Evolutionary conservation across 306 rosid genomes (phyloP).

Genomic region (Ceratonia siliqua): DNA sequence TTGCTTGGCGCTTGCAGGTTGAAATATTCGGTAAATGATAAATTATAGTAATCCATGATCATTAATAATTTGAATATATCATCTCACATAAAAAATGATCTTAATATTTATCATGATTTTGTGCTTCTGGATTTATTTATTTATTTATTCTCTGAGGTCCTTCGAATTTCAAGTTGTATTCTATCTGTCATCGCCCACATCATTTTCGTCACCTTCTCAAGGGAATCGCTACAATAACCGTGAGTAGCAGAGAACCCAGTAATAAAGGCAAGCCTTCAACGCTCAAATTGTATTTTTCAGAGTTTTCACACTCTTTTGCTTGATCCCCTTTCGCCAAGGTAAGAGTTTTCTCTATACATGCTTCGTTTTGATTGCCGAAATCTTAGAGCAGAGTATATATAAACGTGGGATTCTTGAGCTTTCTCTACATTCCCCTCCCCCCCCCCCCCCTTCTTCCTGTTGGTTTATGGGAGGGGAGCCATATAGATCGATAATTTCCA

Average conservation of each 20-base stretch:
- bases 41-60: no score
- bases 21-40: neutral
- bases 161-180: neutral
- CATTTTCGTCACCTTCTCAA: conserved; percentile 26
- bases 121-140: neutral
- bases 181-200: neutral
- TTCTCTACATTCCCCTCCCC: neutral
- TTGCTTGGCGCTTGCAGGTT: no score
- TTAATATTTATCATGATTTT: neutral
- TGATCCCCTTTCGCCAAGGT: neutral
- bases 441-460: no score
- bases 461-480: neutral
- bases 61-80: neutral
- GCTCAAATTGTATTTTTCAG: neutral
- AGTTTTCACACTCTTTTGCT: neutral
- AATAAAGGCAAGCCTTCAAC: neutral
- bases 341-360: neutral
- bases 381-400: neutral
- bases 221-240: neutral
- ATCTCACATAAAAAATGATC: neutral
- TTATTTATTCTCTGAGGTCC: neutral
- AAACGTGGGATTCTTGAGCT: neutral
- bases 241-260: neutral
- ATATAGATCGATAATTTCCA: neutral
- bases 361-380: neutral